Conservation (phyloP, 345 rosid genomes). For the Eucalyptus marginata region DNA sequence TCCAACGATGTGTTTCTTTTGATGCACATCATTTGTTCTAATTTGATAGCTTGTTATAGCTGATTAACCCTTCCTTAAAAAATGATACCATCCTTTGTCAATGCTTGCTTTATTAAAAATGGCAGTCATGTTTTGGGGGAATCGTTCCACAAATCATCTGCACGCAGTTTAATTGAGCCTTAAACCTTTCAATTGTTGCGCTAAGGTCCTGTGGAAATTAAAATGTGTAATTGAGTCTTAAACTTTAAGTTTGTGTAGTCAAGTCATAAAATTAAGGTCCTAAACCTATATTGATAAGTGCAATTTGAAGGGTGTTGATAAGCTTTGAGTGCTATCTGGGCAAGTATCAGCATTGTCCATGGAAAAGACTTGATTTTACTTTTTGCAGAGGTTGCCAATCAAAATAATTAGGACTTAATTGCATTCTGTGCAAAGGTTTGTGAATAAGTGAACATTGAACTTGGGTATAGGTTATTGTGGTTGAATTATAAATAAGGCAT, state of each 20-base stretch:
- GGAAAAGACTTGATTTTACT: neutral
- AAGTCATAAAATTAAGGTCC: neutral
- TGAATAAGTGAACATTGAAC: neutral
- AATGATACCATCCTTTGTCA: neutral
- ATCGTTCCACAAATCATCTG: neutral
- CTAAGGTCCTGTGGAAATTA: rapidly evolving
- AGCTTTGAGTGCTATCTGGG: neutral
- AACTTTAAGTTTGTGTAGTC: rapidly evolving
- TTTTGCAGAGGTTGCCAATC: neutral
- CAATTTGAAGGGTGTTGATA: neutral
- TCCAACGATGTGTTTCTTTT: neutral
- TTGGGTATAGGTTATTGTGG: rapidly evolving
- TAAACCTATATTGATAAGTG: neutral
- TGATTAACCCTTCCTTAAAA: neutral
- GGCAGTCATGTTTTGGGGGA: neutral
- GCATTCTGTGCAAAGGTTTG: neutral
- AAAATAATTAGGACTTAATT: neutral
- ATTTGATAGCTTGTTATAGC: neutral
- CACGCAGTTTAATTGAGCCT: rapidly evolving
- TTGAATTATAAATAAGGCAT: neutral
- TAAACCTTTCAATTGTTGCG: neutral
- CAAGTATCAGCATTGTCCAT: neutral
- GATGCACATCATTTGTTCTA: neutral
- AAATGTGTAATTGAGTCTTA: neutral
- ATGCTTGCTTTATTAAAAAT: neutral